A percentile compares a stretch with the other conserved stretches of the same genome.
Conservation (phyloP, 108 stramenopile genomes). For the Pseudonitzschia pungens region DNA sequence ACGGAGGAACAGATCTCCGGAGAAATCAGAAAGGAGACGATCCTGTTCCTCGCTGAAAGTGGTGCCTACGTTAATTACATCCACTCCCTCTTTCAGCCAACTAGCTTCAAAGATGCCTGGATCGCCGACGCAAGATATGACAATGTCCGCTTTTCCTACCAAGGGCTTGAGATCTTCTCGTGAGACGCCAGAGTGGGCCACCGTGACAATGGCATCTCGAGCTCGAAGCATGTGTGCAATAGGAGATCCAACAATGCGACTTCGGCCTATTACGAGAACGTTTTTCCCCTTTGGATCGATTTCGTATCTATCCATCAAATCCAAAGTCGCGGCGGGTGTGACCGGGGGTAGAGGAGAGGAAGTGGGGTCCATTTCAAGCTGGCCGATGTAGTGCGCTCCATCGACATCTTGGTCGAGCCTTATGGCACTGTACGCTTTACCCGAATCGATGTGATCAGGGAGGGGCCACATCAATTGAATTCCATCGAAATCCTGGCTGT, state of each 20-base stretch:
- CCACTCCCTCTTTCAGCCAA: conserved; percentile 96
- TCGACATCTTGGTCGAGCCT: conserved; percentile 42
- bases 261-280: conserved; percentile 96
- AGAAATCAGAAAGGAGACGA: conserved; percentile 75
- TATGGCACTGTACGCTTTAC: conserved; percentile 33
- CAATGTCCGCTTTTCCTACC: conserved; percentile 91
- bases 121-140: conserved; percentile 93
- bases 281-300: conserved; percentile 84
- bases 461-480: conserved; percentile 62
- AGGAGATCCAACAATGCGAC: conserved; percentile 91
- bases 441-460: conserved; percentile 39
- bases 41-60: conserved; percentile 67
- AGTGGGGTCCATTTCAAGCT: conserved; percentile 20
- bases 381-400: conserved; percentile 38
- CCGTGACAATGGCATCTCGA: conserved; percentile 92
- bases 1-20: conserved; percentile 82
- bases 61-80: conserved; percentile 98
- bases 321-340: conserved; percentile 93
- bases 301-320: conserved; percentile 87
- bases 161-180: conserved; percentile 69
- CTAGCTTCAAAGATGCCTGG: conserved; percentile 82
- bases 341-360: conserved; percentile 48
- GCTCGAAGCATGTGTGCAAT: conserved; percentile 89
- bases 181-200: conserved; percentile 80
- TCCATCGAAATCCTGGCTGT: conserved; percentile 32